Evolutionary conservation across 805 yeast genomes (phyloP), one percentile per base, ranked within the genome.

Genomic region (Starmerella floris): DNA sequence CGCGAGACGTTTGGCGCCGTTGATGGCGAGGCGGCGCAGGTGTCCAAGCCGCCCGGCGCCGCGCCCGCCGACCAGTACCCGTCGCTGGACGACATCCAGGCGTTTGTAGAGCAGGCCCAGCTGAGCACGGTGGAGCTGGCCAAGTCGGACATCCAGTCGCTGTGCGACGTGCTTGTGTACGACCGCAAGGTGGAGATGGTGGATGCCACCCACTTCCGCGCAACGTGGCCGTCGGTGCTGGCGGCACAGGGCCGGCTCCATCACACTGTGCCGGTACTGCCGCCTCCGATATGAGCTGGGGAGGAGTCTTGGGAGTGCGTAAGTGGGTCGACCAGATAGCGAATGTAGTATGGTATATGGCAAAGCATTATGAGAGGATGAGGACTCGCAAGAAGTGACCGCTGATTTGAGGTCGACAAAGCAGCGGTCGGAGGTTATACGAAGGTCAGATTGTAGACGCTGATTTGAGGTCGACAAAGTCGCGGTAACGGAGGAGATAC

Each of bases 141-240:
- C 2, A 65, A 73, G 19, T 67, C 72, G 30, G 94, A 91, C 58
- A 77, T 91, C 37, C 68, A 85, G 44, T 68, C 93, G 0, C 65
- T 91, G 20, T 84, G 96, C 59, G 93, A 85, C 50, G 96, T 91
- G 15, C 64, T 91, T 36, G 76, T 80, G 1, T 83, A 70, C 60
- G 98, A 91, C 55, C 95, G 85, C 54, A 81, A 78, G 59, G 58
- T 91, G 39, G 96, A 85, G 56, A 65, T 69, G 42, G 66, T 76
- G 2, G 68, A 69, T 33, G 65, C 73, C 23, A 77, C 66, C 2
- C 71, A 76, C 35, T 88, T 79, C 61, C 74, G 72, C 53, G 91
- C 93, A 0, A 80, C 95, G 1, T 78, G 88, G 76, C 84, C 79
- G 52, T 77, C 53, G 19, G 34, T 48, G n/a, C 37, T 48, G 15